Percentiles rank a stretch among this genome's conserved stretches.
phyloP scores from a whole-genome alignment of 805 yeast species.

The Yarrowia deformans region DNA sequence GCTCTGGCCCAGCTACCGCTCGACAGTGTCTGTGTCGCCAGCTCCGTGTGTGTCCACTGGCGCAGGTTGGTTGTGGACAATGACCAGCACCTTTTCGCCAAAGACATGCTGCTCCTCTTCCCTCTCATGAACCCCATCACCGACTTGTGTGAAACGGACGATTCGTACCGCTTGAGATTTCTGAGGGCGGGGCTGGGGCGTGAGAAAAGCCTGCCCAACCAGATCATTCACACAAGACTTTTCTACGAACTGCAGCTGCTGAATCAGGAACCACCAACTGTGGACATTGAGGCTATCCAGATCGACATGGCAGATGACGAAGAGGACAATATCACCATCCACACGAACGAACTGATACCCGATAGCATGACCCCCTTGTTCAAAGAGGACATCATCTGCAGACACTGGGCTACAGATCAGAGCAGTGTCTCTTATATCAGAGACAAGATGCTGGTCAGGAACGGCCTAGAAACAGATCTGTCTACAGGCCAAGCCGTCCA shows the following conservation, averaged over 20 bases:
- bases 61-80: constrained; percentile 16
- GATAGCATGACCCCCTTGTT: constrained; percentile 6
- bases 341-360: constrained; percentile 22
- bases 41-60: constrained; percentile 6
- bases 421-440: constrained; percentile 15
- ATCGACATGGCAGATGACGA: neutral
- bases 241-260: constrained; percentile 27
- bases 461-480: constrained; percentile 4
- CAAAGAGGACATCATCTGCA: constrained; percentile 8
- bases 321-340: neutral
- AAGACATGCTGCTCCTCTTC: constrained; percentile 10
- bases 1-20: constrained; percentile 22
- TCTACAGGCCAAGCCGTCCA: constrained; percentile 3
- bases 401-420: constrained; percentile 17
- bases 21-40: constrained; percentile 5
- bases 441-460: constrained; percentile 8
- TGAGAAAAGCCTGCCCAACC: constrained; percentile 6
- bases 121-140: constrained; percentile 18
- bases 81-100: neutral
- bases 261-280: constrained; percentile 13
- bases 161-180: constrained; percentile 9
- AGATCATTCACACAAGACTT: constrained; percentile 20
- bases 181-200: neutral
- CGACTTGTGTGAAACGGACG: neutral
- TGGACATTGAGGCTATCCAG: constrained; percentile 5